Base-by-base conservation (phyloP, 257 asterid species). In the Misopates orontium region DNA sequence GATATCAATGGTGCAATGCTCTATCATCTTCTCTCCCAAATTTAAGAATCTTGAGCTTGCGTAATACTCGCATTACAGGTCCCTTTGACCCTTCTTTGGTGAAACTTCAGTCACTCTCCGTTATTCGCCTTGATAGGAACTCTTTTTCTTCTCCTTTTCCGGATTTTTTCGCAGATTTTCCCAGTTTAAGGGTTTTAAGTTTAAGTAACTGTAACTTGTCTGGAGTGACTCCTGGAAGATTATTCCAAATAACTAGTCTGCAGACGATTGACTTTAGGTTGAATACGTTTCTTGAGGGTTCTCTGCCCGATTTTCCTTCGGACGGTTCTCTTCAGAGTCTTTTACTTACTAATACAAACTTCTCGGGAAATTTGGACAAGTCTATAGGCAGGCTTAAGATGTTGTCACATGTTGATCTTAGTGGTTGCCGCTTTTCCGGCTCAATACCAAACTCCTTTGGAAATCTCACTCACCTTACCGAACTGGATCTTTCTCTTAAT, bases 271-370 rank as follows among this genome's bases (percentile, higher is more conserved):
- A 85, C 70, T 73, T 85, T 24, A 49, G 78, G 36, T 44, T 12
- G 17, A 88, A 88, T 24, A 12, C 44, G 14, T 76, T 68, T 14
- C 89, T 85, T 22, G 64, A 62, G 49, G 93, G 96, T 7, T 63
- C 81, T 40, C 72, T 89, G 41, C 87, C 87, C 17, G 85, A 80
- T 13, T 88, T 88, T 66, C 78, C 83, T 10, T 10, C 45, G 18
- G 73, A 78, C 49, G 74, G 73, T 23, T 67, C 86, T 69, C 81
- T 85, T 13, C 78, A 75, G 41, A 62, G 23, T 86, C 89, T 47
- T 71, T 11, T 31, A 23, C 88, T 88, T 64, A 47, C 71, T 32
- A 19, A 40, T 73, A 82, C 88, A 12, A 68, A 22, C 7, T 74
- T 86, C 42, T 79, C 83, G 5, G 91, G 91, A 16, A 64, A 59